Base-by-base conservation (phyloP, 140 eudicot species). In the Stevia rebaudiana region DNA sequence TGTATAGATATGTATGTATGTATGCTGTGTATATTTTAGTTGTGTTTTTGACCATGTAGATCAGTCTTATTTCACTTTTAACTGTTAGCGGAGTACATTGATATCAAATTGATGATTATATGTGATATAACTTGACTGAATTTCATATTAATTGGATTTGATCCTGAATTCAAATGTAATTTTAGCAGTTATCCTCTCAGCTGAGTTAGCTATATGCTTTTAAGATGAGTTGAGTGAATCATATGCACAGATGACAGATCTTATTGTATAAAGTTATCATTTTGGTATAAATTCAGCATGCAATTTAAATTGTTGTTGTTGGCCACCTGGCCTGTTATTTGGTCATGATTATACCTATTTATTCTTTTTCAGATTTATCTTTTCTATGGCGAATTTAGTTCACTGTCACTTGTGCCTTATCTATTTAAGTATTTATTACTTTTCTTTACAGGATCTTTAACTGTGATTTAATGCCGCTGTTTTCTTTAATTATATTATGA, bases 1-100 rank as follows among this genome's bases (percentile, higher is more conserved):
- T 6, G 8, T 7, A 36, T 8, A 33, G 4, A 36, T 6, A 36
- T n/a, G n/a, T 44, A 6, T 19, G 10, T 49, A 19, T 25, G 12
- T 13, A 28, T 37, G 2, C 54, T 11, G 25, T 18, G 3, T 54
- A 24, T 24, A 44, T 13, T 41, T 24, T 68, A 68, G 55, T 40
- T 53, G 73, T 64, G 51, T 13, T 12, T 52, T 52, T 39, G 64
- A 53, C n/a, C 21, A 53, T 16, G 5, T 22, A 42, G 54, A 43
- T 42, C 41, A 8, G n/a, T 23, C 17, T 59, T 59, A 11, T 15
- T 31, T 24, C 42, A 2, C 22, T 8, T 31, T 30, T n/a, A 30
- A 42, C 17, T 4, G 10, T 28, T 46, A 63, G 31, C 59, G 31
- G 60, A 30, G 12, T 47, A 33, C 25, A 13, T 8, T 52, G 13